phyloP scores from a whole-genome alignment of 306 rosid species.

The Delonix regia region DNA sequence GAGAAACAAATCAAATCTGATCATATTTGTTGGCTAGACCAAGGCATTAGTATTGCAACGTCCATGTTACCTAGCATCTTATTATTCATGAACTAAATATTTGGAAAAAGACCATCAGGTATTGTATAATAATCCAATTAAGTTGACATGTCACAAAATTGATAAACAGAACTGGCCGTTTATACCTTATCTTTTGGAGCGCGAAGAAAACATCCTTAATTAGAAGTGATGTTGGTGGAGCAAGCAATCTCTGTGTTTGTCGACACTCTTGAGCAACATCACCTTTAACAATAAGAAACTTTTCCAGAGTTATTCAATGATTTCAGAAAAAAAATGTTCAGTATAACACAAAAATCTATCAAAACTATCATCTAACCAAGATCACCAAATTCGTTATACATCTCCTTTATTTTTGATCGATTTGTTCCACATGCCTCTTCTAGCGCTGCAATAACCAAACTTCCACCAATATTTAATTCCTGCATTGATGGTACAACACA shows the following conservation, averaged over 20 bases:
- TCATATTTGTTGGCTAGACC: neutral
- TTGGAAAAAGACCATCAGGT: constrained; percentile 20
- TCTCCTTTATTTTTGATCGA: constrained; percentile 71
- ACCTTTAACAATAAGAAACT: constrained; percentile 60
- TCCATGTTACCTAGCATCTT: neutral
- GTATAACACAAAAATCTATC: constrained; percentile 36
- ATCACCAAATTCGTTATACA: constrained; percentile 89
- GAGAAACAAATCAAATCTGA: neutral
- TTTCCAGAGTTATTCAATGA: constrained; percentile 38
- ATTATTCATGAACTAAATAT: constrained; percentile 7
- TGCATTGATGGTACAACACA: constrained; percentile 40
- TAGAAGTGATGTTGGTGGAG: constrained; percentile 76
- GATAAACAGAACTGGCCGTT: constrained; percentile 8
- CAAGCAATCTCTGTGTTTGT: constrained; percentile 85
- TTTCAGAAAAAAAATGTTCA: constrained; percentile 27
- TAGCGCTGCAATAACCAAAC: constrained; percentile 79
- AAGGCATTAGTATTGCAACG: neutral
- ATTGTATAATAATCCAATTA: constrained; percentile 7
- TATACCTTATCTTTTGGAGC: constrained; percentile 77
- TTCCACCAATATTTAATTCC: constrained; percentile 92
- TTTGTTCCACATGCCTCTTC: constrained; percentile 89
- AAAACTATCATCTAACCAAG: constrained; percentile 64
- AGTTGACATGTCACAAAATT: constrained; percentile 8
- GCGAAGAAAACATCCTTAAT: constrained; percentile 78
- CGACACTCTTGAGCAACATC: constrained; percentile 97